Percentiles rank a stretch among this genome's conserved stretches.
Evolutionary conservation across 225 moss, liverwort and hornwort species (phyloP).

Genomic region (Straminergon stramineum): DNA sequence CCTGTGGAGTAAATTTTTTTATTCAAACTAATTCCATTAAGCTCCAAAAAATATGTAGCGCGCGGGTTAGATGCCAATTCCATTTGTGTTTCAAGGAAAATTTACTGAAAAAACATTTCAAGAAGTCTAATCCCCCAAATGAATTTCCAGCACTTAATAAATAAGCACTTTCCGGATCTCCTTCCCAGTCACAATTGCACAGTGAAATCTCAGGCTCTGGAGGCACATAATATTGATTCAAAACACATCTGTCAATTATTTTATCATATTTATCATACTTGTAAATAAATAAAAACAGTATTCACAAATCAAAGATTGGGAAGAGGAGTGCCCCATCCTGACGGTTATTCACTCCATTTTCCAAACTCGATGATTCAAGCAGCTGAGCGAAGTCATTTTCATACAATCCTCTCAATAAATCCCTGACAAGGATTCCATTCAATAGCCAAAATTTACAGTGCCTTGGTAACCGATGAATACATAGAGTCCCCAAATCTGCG

Average conservation of each 20-base stretch:
- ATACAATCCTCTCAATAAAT: constrained; percentile 3
- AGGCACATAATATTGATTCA: background rate
- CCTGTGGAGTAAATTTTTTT: background rate
- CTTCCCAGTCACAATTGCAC: background rate
- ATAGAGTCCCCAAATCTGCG: constrained; percentile 10
- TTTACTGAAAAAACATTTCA: background rate
- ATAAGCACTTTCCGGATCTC: background rate
- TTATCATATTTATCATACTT: background rate
- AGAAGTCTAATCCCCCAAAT: background rate
- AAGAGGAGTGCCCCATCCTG: background rate
- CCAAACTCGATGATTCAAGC: background rate
- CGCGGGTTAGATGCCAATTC: background rate
- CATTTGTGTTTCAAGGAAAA: background rate
- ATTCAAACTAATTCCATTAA: background rate
- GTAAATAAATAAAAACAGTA: background rate
- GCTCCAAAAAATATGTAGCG: background rate
- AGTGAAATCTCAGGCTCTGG: background rate
- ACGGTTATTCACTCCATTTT: background rate
- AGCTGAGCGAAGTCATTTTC: background rate
- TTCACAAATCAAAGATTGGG: background rate
- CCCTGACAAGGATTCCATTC: background rate
- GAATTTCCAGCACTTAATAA: background rate
- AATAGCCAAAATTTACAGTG: constrained; percentile 37
- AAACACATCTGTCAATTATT: background rate
- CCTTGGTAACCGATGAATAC: constrained; percentile 3